A percentile compares a stretch with the other conserved stretches of the same genome.
These are phyloP conservation scores for Saccharomycopsis oosterbeekiorum DNA, from an alignment of 805 yeast genomes.

Conservation along the genomic window DNA sequence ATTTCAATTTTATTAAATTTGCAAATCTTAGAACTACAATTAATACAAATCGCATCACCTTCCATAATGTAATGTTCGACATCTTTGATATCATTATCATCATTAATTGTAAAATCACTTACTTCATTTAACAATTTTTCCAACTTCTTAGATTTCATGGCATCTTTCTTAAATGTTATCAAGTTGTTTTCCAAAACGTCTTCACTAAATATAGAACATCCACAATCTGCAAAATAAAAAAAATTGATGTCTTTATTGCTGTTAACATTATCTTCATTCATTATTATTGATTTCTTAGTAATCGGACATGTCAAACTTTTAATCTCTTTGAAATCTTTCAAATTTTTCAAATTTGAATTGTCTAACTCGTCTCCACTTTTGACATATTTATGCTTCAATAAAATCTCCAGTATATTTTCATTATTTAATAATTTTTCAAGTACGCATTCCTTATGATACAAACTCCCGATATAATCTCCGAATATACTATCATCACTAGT, in stretches of 20 bases:
- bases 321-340: slow-evolving; percentile 37
- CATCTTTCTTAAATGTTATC: slow-evolving; percentile 3
- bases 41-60: slow-evolving; percentile 8
- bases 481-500: slow-evolving; percentile 45
- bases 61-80: neutral
- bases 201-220: slow-evolving; percentile 14
- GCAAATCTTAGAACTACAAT: slow-evolving; percentile 7
- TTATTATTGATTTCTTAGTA: slow-evolving; percentile 3
- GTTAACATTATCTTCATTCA: neutral
- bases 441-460: slow-evolving; percentile 55
- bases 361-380: slow-evolving; percentile 21
- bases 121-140: neutral
- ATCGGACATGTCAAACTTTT: slow-evolving; percentile 20
- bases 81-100: neutral
- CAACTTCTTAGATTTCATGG: neutral
- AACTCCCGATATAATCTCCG: slow-evolving; percentile 56
- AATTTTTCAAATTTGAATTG: slow-evolving; percentile 27
- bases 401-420: slow-evolving; percentile 18
- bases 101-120: neutral
- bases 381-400: slow-evolving; percentile 7
- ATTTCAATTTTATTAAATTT: slow-evolving; percentile 12
- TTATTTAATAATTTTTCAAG: slow-evolving; percentile 44
- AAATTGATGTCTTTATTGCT: slow-evolving; percentile 4
- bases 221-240: slow-evolving; percentile 19
- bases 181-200: slow-evolving; percentile 6